Base-by-base conservation (phyloP, 208 protist genomes). In the Trypanosoma avium region DNA sequence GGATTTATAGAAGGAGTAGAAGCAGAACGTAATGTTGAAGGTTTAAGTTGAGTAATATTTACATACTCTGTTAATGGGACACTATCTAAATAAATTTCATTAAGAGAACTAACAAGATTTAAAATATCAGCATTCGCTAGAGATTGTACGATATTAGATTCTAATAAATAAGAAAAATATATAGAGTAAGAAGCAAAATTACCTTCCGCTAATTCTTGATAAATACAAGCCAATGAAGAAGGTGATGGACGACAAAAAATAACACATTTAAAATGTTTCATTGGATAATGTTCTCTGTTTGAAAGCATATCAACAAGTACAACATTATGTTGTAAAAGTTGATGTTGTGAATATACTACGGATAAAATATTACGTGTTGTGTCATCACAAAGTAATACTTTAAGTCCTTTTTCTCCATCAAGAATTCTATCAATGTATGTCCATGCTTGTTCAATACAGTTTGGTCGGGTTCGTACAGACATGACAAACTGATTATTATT, bases 301-400 rank as follows among this genome's bases (percentile, higher is more conserved):
- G 93, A 73, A 21, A 99, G 70, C 57, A 88, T 81, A 62, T 99
- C 97, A 36, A 99, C 93, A 17, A 99, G 79, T 52, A 98, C 99
- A 9, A 99, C 93, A 63, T 98, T 93, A 62, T 99, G 95, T 64
- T 97, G 92, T 54, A 99, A 80, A 33, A 99, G 95, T 65, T 98
- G 86, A 29, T 96, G 94, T 72, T 98, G 94, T 17, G 94, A 96
- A 68, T 95, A 99, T 19, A 95, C 92, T 56, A 99, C 85, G 29
- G 82, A 93, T 13, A 99, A 76, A 26, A 99, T 97, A 53, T 77
- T 85, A 24, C 88, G 88, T 49, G 94, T 97, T 48, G 95, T 86
- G 59, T 97, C 86, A 75, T 99, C 98, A 56, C 98, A 84, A 32
- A 99, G 68, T 2, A 99, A 84, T 36, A 98, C 95, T 72, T 99